Evolutionary conservation across 148 eudicot species (phyloP), one percentile per base, ranked within the genome.

Genomic region (Camellia sinensis): DNA sequence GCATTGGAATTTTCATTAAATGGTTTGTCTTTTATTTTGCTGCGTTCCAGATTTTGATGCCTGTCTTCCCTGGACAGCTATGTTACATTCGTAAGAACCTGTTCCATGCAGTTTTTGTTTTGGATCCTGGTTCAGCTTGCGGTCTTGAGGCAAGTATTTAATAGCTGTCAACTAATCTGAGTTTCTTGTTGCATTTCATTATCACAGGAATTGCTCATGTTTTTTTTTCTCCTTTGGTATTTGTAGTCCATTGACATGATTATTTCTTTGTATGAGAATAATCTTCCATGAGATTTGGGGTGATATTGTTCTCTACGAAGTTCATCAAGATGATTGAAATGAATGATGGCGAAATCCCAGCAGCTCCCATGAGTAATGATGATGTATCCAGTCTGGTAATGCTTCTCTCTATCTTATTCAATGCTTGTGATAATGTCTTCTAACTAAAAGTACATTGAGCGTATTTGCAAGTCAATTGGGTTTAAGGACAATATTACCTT

Each of bases 31-130:
- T 74, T 52, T 45, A 69, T 13, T 75, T 50, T 79, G 76, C 53
- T 81, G 48, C 76, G n/a, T n/a, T 84, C 82, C 87, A 96, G 99
- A 86, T 96, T 70, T 85, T 96, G 92, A 96, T 96, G 99, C 99
- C 99, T 48, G 92, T 93, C 65, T 96, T 90, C 80, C 99, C 99
- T 84, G 99, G 99, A 82, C 99, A 96, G 87, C 70, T 92, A 71
- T 97, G 98, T 7, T 91, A 96, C 85, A 92, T 96, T 63, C 98
- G 99, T 53, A 96, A 96, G 84, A 96, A 96, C 85, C 81, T 96
- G 71, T 96, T 87, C 85, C 91, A 93, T 87, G 93, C 99, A 61
- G 97, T 93, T 74, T 94, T 83, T 83, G 88, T 93, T 59, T 57
- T 96, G 84, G 99, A 96, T 84, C 99, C 99, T 85, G 92, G 97